phyloP scores from a whole-genome alignment of 2,329 filamentous ascomycete species.

The Sporothrix pallida region DNA sequence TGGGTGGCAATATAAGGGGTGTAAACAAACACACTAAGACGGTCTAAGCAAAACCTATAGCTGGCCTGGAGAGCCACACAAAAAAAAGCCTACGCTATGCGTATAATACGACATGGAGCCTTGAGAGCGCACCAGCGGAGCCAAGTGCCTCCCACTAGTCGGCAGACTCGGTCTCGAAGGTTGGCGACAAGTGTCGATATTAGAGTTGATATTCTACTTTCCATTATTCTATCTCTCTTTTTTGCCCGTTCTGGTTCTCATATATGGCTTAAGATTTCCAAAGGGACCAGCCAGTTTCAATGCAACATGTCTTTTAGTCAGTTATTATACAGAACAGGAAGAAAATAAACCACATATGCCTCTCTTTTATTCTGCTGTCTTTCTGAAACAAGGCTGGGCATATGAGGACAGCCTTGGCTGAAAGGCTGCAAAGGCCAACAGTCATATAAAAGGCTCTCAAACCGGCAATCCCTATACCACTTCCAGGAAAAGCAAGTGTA shows the following conservation, averaged over 20 bases:
- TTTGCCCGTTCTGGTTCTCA: slow-evolving; percentile 14
- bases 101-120: too few species aligned
- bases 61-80: too few species aligned
- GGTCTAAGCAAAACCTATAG: too few species aligned
- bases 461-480: background rate
- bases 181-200: too few species aligned
- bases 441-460: background rate
- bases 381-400: slow-evolving; percentile 16
- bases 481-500: slow-evolving; percentile 1
- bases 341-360: background rate
- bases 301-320: background rate
- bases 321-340: background rate
- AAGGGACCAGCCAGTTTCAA: background rate
- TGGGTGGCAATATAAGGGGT: slow-evolving; percentile 2
- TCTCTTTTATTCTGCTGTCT: background rate
- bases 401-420: background rate
- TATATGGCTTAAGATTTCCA: background rate
- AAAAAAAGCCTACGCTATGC: too few species aligned
- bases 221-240: background rate
- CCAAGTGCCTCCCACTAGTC: too few species aligned
- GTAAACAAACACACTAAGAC: background rate
- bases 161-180: too few species aligned
- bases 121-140: too few species aligned
- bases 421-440: background rate
- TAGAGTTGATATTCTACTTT: background rate